phyloP scores from a whole-genome alignment of 1,139 yeast genomes.

The Saccharomyces hybrid region DNA sequence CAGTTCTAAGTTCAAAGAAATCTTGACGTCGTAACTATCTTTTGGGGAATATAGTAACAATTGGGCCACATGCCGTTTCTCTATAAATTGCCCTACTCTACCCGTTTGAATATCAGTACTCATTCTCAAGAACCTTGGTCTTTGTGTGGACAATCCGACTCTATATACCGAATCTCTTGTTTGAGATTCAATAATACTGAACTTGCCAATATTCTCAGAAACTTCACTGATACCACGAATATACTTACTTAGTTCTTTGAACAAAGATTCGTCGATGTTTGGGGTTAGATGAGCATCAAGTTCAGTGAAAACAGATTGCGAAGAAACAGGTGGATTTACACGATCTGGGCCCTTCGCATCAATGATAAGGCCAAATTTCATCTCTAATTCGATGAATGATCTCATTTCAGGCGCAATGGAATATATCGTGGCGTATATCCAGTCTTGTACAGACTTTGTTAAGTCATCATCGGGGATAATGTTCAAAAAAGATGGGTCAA shows the following conservation, averaged over 20 bases:
- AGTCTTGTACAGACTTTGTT: slow-evolving; percentile 73
- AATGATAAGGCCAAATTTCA: slow-evolving; percentile 71
- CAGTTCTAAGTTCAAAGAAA: slow-evolving; percentile 68
- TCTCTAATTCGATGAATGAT: slow-evolving; percentile 65
- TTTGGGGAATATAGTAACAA: slow-evolving; percentile 69
- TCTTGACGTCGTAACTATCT: slow-evolving; percentile 65
- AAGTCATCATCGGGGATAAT: slow-evolving; percentile 75
- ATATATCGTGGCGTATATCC: slow-evolving; percentile 77
- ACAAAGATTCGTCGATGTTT: slow-evolving; percentile 63
- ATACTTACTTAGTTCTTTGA: slow-evolving; percentile 49
- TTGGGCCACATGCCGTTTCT: slow-evolving; percentile 65
- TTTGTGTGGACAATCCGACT: slow-evolving; percentile 35
- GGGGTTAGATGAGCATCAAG: slow-evolving; percentile 58
- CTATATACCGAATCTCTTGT: slow-evolving; percentile 37
- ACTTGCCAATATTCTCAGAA: slow-evolving; percentile 39
- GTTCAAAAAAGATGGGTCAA: slow-evolving; percentile 51
- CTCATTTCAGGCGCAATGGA: slow-evolving; percentile 55
- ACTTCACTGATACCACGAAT: slow-evolving; percentile 48
- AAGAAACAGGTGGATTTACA: slow-evolving; percentile 60
- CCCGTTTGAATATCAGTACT: slow-evolving; percentile 63
- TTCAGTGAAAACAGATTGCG: slow-evolving; percentile 60
- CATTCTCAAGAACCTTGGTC: slow-evolving; percentile 55
- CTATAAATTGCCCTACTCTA: slow-evolving; percentile 57
- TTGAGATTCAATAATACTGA: slow-evolving; percentile 35
- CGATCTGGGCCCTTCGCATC: slow-evolving; percentile 51